Conservation (phyloP, 768 basidiomycete species). For the Royoungia palumana region DNA sequence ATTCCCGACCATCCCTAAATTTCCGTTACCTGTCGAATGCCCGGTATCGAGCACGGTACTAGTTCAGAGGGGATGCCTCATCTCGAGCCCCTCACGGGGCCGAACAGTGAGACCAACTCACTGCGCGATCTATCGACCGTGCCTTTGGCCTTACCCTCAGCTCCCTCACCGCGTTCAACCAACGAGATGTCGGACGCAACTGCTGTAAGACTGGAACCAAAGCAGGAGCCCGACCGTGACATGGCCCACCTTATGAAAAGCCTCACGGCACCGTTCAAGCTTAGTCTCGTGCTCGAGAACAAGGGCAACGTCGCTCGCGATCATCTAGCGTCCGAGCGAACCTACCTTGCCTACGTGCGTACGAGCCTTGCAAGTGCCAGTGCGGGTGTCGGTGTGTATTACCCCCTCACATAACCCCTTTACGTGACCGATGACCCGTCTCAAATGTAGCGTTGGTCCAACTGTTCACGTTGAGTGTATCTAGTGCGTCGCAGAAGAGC, state of each 20-base stretch:
- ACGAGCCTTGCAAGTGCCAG: slow-evolving; percentile 60
- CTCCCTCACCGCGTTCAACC: no score
- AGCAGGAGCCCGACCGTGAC: background rate
- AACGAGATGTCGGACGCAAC: background rate
- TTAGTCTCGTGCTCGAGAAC: slow-evolving; percentile 47
- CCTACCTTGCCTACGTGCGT: slow-evolving; percentile 62
- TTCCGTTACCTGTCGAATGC: slow-evolving; percentile 8
- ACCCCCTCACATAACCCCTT: background rate
- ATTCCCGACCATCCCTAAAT: background rate
- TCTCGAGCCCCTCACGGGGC: slow-evolving; percentile 21
- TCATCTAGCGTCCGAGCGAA: slow-evolving; percentile 61
- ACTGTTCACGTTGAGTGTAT: slow-evolving; percentile 40
- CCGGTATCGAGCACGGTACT: slow-evolving; percentile 1
- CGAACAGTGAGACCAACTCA: slow-evolving; percentile 8
- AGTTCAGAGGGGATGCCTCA: slow-evolving; percentile 17
- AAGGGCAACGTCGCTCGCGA: slow-evolving; percentile 62
- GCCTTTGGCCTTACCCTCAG: background rate
- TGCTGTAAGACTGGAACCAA: background rate
- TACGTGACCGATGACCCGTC: background rate
- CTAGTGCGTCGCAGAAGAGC: slow-evolving; percentile 5
- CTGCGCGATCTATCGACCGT: background rate
- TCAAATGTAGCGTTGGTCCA: slow-evolving; percentile 48
- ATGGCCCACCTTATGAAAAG: background rate
- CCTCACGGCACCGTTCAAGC: slow-evolving; percentile 8
- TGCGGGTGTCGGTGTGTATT: slow-evolving; percentile 53